These are phyloP conservation scores for Saccharomyces paradoxus DNA, from an alignment of 805 yeast species.

Conservation along the genomic window DNA sequence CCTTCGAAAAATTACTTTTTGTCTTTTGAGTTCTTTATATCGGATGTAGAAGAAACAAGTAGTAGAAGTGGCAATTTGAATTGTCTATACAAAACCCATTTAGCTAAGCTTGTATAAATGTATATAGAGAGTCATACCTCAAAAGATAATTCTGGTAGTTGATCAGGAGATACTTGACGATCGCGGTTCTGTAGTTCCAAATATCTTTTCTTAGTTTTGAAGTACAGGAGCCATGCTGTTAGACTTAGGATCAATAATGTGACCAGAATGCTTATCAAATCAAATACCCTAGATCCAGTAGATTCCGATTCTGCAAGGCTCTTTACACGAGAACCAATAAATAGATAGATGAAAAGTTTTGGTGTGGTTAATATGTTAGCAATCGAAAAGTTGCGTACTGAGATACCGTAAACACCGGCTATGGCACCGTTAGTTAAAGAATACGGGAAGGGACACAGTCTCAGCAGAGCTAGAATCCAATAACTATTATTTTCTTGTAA, in stretches of 20 bases:
- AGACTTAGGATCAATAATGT: slow-evolving; percentile 46
- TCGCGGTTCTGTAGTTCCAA: slow-evolving; percentile 22
- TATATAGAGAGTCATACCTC: background rate
- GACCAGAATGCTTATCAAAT: slow-evolving; percentile 49
- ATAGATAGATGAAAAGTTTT: slow-evolving; percentile 65
- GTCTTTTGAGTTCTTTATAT: background rate
- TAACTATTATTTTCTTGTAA: slow-evolving; percentile 64
- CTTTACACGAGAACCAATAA: slow-evolving; percentile 68
- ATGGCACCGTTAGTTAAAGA: slow-evolving; percentile 88
- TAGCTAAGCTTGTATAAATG: slow-evolving; percentile 8
- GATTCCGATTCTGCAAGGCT: slow-evolving; percentile 56
- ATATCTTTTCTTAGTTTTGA: slow-evolving; percentile 37
- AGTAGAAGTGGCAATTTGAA: background rate
- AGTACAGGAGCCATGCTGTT: slow-evolving; percentile 63
- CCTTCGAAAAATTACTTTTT: background rate
- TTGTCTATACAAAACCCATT: slow-evolving; percentile 1
- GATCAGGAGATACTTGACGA: background rate
- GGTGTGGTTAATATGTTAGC: slow-evolving; percentile 79
- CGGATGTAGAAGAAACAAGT: background rate
- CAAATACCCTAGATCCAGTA: slow-evolving; percentile 45
- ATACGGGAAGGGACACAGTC: slow-evolving; percentile 89
- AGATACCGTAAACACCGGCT: slow-evolving; percentile 75
- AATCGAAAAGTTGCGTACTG: slow-evolving; percentile 49
- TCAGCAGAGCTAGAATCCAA: slow-evolving; percentile 56
- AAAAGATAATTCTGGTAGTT: background rate